phyloP scores from a whole-genome alignment of 495 filamentous ascomycete genomes.

The Podospora australis region DNA sequence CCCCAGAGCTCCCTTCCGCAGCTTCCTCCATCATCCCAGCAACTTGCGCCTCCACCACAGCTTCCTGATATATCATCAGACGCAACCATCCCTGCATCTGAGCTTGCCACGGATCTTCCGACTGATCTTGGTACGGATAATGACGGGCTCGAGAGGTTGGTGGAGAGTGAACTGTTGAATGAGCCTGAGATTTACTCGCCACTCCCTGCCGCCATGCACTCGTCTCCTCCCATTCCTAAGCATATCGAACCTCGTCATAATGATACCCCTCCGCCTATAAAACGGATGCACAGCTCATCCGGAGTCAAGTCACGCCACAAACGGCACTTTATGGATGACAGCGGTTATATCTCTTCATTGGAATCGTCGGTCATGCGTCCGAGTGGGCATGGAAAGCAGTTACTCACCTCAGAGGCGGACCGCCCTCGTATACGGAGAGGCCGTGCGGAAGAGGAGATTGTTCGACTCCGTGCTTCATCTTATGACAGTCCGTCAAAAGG shows the following conservation, averaged over 20 bases:
- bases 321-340: slow-evolving; percentile 76
- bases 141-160: slow-evolving; percentile 47
- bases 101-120: slow-evolving; percentile 62
- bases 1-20: slow-evolving; percentile 31
- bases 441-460: slow-evolving; percentile 90
- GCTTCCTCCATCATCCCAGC: slow-evolving; percentile 24
- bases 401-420: slow-evolving; percentile 68
- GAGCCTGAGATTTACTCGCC: slow-evolving; percentile 52
- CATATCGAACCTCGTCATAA: slow-evolving; percentile 51
- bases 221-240: slow-evolving; percentile 79
- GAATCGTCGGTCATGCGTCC: slow-evolving; percentile 85
- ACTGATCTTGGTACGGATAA: slow-evolving; percentile 67
- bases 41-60: slow-evolving; percentile 16
- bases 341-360: slow-evolving; percentile 95
- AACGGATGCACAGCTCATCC: slow-evolving; percentile 53
- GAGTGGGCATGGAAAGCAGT: slow-evolving; percentile 49
- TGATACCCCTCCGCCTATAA: slow-evolving; percentile 69
- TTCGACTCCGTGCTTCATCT: slow-evolving; percentile 83
- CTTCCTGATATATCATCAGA: slow-evolving; percentile 75
- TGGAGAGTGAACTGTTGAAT: slow-evolving; percentile 48
- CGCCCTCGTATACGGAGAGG: slow-evolving; percentile 77
- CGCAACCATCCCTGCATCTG: slow-evolving; percentile 87
- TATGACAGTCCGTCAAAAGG: slow-evolving; percentile 83
- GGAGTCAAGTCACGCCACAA: slow-evolving; percentile 53
- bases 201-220: slow-evolving; percentile 53